Evolutionary conservation across 2,329 filamentous ascomycete species (phyloP).

Genomic region (Arthroderma sp.): DNA sequence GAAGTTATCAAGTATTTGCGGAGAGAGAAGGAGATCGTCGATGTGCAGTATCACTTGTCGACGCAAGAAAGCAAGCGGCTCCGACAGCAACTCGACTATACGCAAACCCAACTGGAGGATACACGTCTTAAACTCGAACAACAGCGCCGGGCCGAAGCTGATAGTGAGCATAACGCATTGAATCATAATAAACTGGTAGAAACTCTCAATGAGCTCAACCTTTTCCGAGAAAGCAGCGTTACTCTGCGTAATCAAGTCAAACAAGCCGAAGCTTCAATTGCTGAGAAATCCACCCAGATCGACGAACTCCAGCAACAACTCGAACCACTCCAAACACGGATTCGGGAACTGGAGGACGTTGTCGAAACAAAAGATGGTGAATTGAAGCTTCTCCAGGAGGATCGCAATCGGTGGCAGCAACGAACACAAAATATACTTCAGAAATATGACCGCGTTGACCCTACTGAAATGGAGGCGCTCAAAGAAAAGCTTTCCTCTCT

Average conservation of each 20-base stretch:
- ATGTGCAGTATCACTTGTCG: constrained; percentile 89
- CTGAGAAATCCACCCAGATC: constrained; percentile 60
- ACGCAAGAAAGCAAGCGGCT: constrained; percentile 76
- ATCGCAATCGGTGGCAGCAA: constrained; percentile 91
- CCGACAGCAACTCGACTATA: constrained; percentile 79
- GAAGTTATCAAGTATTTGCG: constrained; percentile 86
- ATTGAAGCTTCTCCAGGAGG: constrained; percentile 74
- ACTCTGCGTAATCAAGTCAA: constrained; percentile 78
- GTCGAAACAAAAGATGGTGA: constrained; percentile 74
- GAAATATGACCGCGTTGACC: constrained; percentile 91
- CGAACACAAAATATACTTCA: constrained; percentile 89
- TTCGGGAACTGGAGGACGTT: constrained; percentile 71
- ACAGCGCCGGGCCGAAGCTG: constrained; percentile 63
- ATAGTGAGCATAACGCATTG: constrained; percentile 58
- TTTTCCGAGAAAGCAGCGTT: constrained; percentile 88
- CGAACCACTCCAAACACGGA: constrained; percentile 66
- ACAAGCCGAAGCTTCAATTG: constrained; percentile 61
- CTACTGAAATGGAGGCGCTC: constrained; percentile 78
- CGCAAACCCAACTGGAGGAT: constrained; percentile 78
- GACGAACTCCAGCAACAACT: constrained; percentile 62
- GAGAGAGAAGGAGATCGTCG: constrained; percentile 92
- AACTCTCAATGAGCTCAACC: constrained; percentile 87
- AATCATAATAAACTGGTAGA: constrained; percentile 85
- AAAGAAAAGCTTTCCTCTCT: constrained; percentile 61
- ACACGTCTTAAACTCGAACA: constrained; percentile 78